Evolutionary conservation across 208 protist species (phyloP), one percentile per base, ranked within the genome.

Genomic region (Acanthamoeba healyi): DNA sequence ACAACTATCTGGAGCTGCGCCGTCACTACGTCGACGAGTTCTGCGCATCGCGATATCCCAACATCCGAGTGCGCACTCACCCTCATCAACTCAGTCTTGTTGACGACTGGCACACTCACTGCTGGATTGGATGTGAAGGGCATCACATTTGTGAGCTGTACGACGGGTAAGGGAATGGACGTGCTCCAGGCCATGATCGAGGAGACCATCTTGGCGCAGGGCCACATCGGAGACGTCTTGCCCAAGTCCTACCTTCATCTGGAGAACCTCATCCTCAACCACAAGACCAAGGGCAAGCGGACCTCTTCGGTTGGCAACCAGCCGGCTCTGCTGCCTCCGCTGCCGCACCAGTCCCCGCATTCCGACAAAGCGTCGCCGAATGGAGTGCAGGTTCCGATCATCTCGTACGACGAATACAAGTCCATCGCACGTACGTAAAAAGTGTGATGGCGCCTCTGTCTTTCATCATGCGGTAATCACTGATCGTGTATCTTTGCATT

Each of bases 231-330:
- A 0, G 58, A 74, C 15, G n/a, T 74, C 5, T 22, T 92, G 87
- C 87, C 87, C 63, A 77, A 67, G 58, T 79, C 61, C 40, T 92
- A 92, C 58, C 40, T 92, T n/a, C 87, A 92, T 17, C 36, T 92
- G 24, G 87, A 92, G 79, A 88, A 24, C 17, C 70, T 79, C 70
- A 79, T 79, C 22, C 70, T 79, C 34, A 79, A 34, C 70, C 70
- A 46, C 40, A 79, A 79, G 70, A 79, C 70, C 70, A 79, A 46
- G 22, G 40, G 70, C 61, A 67, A 67, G 61, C 61, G 61, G 26
- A 36, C 61, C 9, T 36, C 29, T 24, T 36, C n/a, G n/a, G 22
- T 67, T 19, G 61, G 14, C 61, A 7, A 36, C 61, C 61, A 67
- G 29, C 61, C 61, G n/a, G 24, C 61, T 5, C 61, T 36, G 61